Evolutionary conservation across 352 stramenopile genomes (phyloP), one percentile per base, ranked within the genome.

Genomic region (Pythium rhizo-oryzae): DNA sequence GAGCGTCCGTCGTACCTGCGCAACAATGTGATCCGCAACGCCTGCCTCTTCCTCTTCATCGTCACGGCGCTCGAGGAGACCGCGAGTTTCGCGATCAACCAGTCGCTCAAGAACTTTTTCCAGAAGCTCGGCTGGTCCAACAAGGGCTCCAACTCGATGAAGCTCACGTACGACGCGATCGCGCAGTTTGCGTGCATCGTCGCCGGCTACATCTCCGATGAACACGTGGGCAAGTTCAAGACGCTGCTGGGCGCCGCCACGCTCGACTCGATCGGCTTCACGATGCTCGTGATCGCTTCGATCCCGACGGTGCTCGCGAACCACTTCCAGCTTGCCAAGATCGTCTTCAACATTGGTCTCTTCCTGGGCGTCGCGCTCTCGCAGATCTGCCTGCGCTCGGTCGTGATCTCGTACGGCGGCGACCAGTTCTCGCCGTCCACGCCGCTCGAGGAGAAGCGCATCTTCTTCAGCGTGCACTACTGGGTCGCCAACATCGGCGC

Each of bases 381-480:
- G 43, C 72, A 71, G 18, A 68, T 68, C 25, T 68, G 58, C 8
- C 57, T 79, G 55, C 72, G 72, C 35, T 68, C 72, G 24, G 50
- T 74, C 24, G 49, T 69, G 13, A 71, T 76, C 56, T 70, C 72
- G 49, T 67, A 74, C 50, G 72, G 72, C 23, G 72, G 69, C 37
- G 72, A 79, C 47, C 72, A 79, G 62, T 79, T 77, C 58, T 56
- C 76, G 23, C 65, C 68, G 24, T 21, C 56, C 18, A 64, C 65
- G 47, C 44, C 69, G 21, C 28, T 41, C 19, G 41, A 77, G 54
- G 55, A 76, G 59, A 73, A 76, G 41, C 23, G 50, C 18, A 65
- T 63, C 6, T 89, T 81, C 59, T 89, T 89, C 63, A 81, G 72
- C 39, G 79, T 69, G 37, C 87, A 88, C 67, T 89, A 90, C 69